Percentiles rank a stretch among this genome's conserved stretches.
Conservation (phyloP, 192 early-diverging fungal species). For the Phycomyces nitens region DNA sequence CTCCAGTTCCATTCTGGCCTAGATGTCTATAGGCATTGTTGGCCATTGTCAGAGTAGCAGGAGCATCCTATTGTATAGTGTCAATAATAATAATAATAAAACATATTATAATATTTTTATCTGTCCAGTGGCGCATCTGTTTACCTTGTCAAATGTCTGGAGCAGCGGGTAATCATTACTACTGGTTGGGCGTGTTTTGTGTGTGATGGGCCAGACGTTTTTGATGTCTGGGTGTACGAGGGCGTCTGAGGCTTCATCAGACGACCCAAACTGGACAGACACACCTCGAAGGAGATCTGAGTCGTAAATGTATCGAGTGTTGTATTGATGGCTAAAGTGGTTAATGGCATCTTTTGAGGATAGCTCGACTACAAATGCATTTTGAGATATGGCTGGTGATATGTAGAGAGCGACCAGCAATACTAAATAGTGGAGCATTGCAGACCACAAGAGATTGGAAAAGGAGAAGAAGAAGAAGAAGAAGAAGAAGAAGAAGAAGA, state of each 20-base stretch:
- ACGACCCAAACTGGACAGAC: slow-evolving; percentile 10
- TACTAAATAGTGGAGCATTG: neutral
- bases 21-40: slow-evolving; percentile 42
- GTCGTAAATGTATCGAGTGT: slow-evolving; percentile 17
- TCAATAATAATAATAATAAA: too few relatives aligned
- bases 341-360: neutral
- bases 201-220: slow-evolving; percentile 25
- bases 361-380: slow-evolving; percentile 14
- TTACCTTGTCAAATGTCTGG: neutral
- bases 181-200: slow-evolving; percentile 12
- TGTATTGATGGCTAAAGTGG: neutral
- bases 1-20: slow-evolving; percentile 50
- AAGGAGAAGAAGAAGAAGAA: neutral
- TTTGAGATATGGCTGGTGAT: neutral
- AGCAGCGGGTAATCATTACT: neutral
- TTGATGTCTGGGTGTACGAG: slow-evolving; percentile 11
- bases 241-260: slow-evolving; percentile 6
- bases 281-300: slow-evolving; percentile 17
- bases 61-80: slow-evolving; percentile 13
- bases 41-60: slow-evolving; percentile 49
- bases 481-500: neutral
- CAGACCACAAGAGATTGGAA: neutral
- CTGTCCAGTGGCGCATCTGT: too few relatives aligned
- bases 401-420: neutral
- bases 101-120: too few relatives aligned